Conservation (phyloP, 768 basidiomycete species). For the Tulasnella sp. region DNA sequence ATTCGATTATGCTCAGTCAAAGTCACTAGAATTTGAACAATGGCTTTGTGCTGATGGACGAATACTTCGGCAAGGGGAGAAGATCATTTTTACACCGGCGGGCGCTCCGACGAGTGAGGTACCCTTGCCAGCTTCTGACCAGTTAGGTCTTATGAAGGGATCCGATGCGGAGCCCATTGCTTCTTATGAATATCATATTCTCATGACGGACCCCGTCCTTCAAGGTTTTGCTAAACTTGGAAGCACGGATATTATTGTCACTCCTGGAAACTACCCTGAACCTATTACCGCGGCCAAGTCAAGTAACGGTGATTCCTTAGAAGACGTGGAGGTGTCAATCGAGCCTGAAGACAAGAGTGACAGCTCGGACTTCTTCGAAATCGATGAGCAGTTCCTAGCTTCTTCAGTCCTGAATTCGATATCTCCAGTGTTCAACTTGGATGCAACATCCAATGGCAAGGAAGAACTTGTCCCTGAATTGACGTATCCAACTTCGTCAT, state of each 20-base stretch:
- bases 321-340: background rate
- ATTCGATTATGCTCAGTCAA: background rate
- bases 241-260: conserved; percentile 42
- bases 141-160: background rate
- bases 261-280: conserved; percentile 21
- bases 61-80: conserved; percentile 15
- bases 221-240: conserved; percentile 48
- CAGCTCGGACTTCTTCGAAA: conserved; percentile 43
- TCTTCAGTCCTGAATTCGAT: conserved; percentile 32
- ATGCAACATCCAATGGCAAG: background rate
- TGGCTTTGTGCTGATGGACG: conserved; percentile 3
- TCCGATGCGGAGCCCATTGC: background rate
- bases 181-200: conserved; percentile 29
- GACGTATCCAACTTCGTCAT: no score
- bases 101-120: background rate
- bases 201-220: conserved; percentile 54
- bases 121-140: background rate
- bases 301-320: background rate
- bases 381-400: conserved; percentile 58
- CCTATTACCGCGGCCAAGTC: background rate
- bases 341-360: conserved; percentile 4
- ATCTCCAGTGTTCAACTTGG: conserved; percentile 19
- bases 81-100: background rate
- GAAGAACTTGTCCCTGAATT: background rate
- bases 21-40: conserved; percentile 2